A percentile compares a stretch with the other conserved stretches of the same genome.
Conservation (phyloP, 169 alveolate genomes). For the Condylostoma magnum region DNA sequence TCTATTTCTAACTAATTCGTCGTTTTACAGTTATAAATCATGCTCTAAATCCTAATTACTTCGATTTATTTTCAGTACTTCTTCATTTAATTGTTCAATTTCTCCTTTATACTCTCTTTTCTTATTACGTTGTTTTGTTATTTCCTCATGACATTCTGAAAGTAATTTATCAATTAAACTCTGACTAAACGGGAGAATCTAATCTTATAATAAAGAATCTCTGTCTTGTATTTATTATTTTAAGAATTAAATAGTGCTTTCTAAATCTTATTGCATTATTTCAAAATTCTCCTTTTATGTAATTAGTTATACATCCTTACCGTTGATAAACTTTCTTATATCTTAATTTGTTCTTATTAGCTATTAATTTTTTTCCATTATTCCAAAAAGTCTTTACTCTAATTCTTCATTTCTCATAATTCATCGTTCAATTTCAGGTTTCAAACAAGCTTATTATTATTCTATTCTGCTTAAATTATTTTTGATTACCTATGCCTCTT, state of each 20-base stretch:
- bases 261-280: background rate
- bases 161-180: background rate
- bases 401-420: conserved; percentile 33
- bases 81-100: background rate
- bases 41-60: background rate
- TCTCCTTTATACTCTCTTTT: background rate
- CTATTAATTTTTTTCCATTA: background rate
- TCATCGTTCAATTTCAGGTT: conserved; percentile 30
- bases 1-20: background rate
- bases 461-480: background rate
- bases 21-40: background rate
- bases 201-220: background rate
- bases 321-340: background rate
- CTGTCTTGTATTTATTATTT: background rate
- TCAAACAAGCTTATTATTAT: background rate
- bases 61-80: background rate
- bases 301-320: background rate
- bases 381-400: conserved; percentile 12
- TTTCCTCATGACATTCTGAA: conserved; percentile 2
- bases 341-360: background rate
- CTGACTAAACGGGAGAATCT: background rate
- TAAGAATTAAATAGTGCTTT: background rate
- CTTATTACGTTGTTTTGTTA: background rate
- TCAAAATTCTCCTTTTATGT: background rate
- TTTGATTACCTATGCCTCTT: background rate